phyloP scores from a whole-genome alignment of 78 protist genomes.

The Dictyostelium intermedium region DNA sequence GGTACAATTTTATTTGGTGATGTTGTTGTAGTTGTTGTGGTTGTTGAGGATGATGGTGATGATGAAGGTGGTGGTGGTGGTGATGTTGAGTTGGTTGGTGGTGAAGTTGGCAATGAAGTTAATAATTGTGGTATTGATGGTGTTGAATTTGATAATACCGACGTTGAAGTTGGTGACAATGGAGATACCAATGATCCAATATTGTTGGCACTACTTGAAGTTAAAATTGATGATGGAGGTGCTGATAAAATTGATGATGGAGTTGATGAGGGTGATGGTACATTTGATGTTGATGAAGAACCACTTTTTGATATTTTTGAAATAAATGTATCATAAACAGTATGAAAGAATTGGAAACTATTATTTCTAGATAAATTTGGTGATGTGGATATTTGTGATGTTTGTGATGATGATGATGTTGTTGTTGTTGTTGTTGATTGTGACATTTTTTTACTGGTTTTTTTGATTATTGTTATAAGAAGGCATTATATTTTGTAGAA shows the following conservation, averaged over 20 bases:
- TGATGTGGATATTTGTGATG: background rate
- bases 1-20: background rate
- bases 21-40: background rate
- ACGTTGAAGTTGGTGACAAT: background rate
- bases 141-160: background rate
- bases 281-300: background rate
- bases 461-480: background rate
- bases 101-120: background rate
- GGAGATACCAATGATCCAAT: background rate
- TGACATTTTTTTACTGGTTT: background rate
- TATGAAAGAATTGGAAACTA: background rate
- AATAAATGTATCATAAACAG: background rate
- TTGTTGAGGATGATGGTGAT: background rate
- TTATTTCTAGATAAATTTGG: background rate
- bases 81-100: background rate
- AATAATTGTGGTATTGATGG: background rate
- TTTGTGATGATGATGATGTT: background rate
- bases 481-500: background rate
- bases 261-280: background rate
- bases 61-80: background rate
- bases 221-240: background rate
- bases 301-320: background rate
- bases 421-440: background rate
- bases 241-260: background rate
- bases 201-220: background rate